Conservation (phyloP, 73 alveolate species). For the Stentor coeruleus region DNA sequence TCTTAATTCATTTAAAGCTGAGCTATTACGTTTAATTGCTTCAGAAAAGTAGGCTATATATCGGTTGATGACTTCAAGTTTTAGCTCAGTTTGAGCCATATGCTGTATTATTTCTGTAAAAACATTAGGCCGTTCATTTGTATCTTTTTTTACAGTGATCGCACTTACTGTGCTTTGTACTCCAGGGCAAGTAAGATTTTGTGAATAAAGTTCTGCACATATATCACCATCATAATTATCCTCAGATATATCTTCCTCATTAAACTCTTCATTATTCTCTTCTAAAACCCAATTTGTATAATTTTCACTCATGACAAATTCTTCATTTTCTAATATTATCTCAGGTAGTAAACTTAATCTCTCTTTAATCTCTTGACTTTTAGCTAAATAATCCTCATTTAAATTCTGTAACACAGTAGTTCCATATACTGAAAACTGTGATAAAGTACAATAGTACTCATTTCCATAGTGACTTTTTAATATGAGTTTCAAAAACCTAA, state of each 20-base stretch:
- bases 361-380: background rate
- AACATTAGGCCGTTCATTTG: background rate
- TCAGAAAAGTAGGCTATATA: no score
- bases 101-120: background rate
- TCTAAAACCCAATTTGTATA: background rate
- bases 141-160: background rate
- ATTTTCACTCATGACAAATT: background rate
- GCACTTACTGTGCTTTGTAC: background rate
- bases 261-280: background rate
- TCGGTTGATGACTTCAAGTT: no score
- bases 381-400: background rate
- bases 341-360: no score
- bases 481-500: constrained; percentile 11
- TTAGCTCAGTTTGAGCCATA: background rate
- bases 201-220: background rate
- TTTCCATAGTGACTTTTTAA: constrained; percentile 4
- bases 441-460: constrained; percentile 10
- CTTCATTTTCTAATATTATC: background rate
- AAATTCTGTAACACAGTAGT: background rate
- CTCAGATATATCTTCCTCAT: background rate
- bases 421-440: constrained; percentile 15
- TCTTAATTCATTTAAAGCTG: no score
- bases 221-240: background rate
- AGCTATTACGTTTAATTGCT: no score
- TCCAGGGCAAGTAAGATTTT: background rate